Base-by-base conservation (phyloP, 2,329 filamentous ascomycete genomes). In the Xylaria sp. region DNA sequence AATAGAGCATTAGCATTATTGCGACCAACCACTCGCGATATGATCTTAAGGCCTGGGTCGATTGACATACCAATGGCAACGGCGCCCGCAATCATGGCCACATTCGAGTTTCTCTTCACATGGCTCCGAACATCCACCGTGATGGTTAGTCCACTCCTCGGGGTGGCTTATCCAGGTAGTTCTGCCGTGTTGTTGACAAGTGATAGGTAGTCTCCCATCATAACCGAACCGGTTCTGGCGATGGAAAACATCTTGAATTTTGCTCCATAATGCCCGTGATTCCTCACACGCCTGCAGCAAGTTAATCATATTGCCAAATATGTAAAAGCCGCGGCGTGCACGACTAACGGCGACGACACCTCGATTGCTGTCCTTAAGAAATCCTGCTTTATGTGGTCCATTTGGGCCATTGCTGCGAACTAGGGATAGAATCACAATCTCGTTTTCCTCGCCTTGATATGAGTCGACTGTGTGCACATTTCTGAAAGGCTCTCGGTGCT, bases 371-470 rank as follows among this genome's bases (percentile, higher is more conserved):
- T 90, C 86, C 1, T 83, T 80, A 1, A 96, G 79, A 67, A 97
- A 97, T 0, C 93, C 93, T 29, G 93, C 88, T 1, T 69, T 70
- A 38, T 70, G 67, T 2, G 65, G 68, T 1, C 66, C 67, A 0
- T 79, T 78, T 4, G 77, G 71, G 1, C 77, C 69, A 35, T 89
- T 90, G 65, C 89, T 93, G 43, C 93, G 85, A 3, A 95, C 92
- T 0, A 96, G 79, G 0, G 93, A 96, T 0, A 97, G 78, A 1
- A 97, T 73, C 9, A 97, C 82, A 8, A 97, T 81, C 23, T 93
- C 90, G 64, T 96, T 97, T 72, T 97, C 92, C 69, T 97, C 92
- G 11, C 93, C 93, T 73, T 97, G 93, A 70, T 94, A 97, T 0
- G 90, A 91, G 70, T 97, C 93, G 0, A 97, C 91, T 0, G 93